Evolutionary conservation across 1,284 basidiomycete species (phyloP).

Genomic region (Malassezia dermatis): DNA sequence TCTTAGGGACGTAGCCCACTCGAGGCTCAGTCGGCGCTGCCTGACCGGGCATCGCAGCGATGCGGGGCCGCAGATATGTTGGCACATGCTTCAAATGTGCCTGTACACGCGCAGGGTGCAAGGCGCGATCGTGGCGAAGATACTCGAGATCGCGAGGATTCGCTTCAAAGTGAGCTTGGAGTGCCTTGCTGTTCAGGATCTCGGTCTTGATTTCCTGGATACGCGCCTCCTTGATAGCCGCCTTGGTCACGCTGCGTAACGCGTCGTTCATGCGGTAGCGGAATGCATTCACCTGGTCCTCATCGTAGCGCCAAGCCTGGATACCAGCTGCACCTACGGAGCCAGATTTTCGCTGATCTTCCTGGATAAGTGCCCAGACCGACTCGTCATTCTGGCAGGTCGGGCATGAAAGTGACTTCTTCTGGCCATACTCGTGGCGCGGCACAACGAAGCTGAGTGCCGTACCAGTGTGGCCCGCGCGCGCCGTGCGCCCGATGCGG

Average conservation of each 20-base stretch:
- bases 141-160: conserved; percentile 89
- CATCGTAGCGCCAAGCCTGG: conserved; percentile 84
- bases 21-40: background rate
- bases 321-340: conserved; percentile 54
- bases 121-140: conserved; percentile 82
- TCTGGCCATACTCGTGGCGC: conserved; percentile 59
- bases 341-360: conserved; percentile 13
- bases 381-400: conserved; percentile 65
- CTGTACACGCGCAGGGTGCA: conserved; percentile 76
- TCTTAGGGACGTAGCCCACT: conserved; percentile 12
- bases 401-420: conserved; percentile 51
- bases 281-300: conserved; percentile 93
- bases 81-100: conserved; percentile 89
- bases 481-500: conserved; percentile 87
- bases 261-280: conserved; percentile 97
- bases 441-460: conserved; percentile 83
- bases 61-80: conserved; percentile 78
- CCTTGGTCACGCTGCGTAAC: conserved; percentile 72
- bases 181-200: conserved; percentile 84
- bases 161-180: conserved; percentile 97
- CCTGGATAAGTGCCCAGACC: conserved; percentile 55
- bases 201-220: conserved; percentile 89
- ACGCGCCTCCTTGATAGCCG: conserved; percentile 76
- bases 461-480: conserved; percentile 86
- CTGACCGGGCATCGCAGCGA: conserved; percentile 50